Percentiles rank a stretch among this genome's conserved stretches.
Evolutionary conservation across 106 monocot genomes (phyloP).

Genomic region (Cymbidium sinense): DNA sequence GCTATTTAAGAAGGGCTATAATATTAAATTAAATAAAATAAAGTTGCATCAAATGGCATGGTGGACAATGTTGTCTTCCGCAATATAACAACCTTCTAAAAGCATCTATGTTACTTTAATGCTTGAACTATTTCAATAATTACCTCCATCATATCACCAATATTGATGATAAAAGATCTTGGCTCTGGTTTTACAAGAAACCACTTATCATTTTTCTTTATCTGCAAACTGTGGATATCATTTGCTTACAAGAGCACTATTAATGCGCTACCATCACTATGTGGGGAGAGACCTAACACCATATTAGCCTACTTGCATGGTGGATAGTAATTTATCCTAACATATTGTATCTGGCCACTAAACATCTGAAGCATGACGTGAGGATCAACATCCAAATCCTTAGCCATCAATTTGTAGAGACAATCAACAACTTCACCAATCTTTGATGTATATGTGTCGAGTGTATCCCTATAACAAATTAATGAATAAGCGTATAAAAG

Average conservation of each 20-base stretch:
- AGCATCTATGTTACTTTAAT: too few relatives aligned
- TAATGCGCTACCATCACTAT: slow-evolving; percentile 6
- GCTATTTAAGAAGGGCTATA: too few relatives aligned
- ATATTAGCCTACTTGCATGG: not conserved
- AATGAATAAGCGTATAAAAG: not conserved
- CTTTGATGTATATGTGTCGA: not conserved
- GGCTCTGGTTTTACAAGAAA: slow-evolving; percentile 1
- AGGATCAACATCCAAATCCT: not conserved
- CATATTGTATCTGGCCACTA: not conserved
- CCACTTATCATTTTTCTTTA: slow-evolving; percentile 10
- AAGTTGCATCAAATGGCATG: too few relatives aligned
- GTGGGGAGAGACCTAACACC: slow-evolving; percentile 10
- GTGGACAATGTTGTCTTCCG: too few relatives aligned
- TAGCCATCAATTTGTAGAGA: not conserved
- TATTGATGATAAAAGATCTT: slow-evolving; percentile 7
- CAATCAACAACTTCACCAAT: not conserved
- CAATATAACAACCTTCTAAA: too few relatives aligned
- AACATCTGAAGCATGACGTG: not conserved
- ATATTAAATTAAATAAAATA: too few relatives aligned
- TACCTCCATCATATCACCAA: slow-evolving; percentile 14
- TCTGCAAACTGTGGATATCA: slow-evolving; percentile 13
- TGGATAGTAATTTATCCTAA: slow-evolving; percentile 14
- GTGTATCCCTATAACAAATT: slow-evolving; percentile 2
- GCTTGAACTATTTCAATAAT: not conserved
- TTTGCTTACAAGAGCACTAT: slow-evolving; percentile 16